Base-by-base conservation (phyloP, 805 yeast genomes). In the Ogataea philodendri region DNA sequence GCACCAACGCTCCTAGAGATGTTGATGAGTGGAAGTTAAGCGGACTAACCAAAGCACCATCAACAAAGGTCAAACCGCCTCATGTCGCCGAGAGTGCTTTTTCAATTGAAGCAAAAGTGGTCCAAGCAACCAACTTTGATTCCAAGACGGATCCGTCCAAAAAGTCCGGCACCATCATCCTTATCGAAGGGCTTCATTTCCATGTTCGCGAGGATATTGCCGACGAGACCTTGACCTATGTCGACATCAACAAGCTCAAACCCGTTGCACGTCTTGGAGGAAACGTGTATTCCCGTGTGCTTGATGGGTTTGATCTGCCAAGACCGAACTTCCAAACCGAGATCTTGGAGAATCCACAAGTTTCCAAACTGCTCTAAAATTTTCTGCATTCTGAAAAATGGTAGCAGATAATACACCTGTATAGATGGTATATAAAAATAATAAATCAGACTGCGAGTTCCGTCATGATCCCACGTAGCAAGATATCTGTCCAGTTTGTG, bases 41-140 rank as follows among this genome's bases (percentile, higher is more conserved):
- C 14, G 83, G 84, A 0, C 59, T 78, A 39, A 73, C 79, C 1
- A 73, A 72, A 3, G 42, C 55, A 9, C 48, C 58, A 3, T 71
- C 81, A 0, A 47, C 48, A 0, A 49, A 56, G 7, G 84, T 79
- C 26, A 66, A 62, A 32, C 71, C 83, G 0, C 66, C 75, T 6
- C 75, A 70, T 47, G 84, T 79, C 5, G 77, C 75, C 0, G 84
- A 79, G 42, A 67, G 78, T 29, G 81, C 77, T 5, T 76, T 79
- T 48, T 69, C 78, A 6, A 46, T 78, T 9, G 85, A 78, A 52
- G 74, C 71, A 19, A 76, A 70, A 49, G 56, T 76, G 24, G 39
- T 74, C 11, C 59, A 62, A 26, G 40, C 51, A 4, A 74, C 72
- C 44, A 67, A 68, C 9, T 70, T 72, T 68, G 56, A 42, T 13